Evolutionary conservation across 257 asterid genomes (phyloP).

Genomic region (Ophiorrhiza pumila): DNA sequence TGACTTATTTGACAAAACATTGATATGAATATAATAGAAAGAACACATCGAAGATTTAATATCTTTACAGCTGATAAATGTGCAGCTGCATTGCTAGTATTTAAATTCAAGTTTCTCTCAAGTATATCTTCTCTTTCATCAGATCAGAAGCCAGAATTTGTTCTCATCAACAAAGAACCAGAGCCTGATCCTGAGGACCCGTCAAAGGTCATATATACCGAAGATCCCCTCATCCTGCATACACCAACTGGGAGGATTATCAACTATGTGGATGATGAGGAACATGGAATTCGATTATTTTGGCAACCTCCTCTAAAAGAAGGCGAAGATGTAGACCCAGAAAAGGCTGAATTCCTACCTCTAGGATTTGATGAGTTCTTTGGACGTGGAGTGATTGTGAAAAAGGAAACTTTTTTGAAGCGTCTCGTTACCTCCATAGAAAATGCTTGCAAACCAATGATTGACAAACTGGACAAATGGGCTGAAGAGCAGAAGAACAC

Average conservation of each 20-base stretch:
- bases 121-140: conserved; percentile 21
- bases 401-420: conserved; percentile 34
- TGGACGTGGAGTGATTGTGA: conserved; percentile 36
- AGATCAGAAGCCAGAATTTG: conserved; percentile 77
- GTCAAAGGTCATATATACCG: conserved; percentile 54
- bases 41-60: not conserved
- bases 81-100: not conserved
- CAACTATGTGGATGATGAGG: conserved; percentile 85
- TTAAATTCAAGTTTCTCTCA: not conserved
- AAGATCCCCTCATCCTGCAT: conserved; percentile 85
- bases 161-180: conserved; percentile 74
- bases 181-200: conserved; percentile 93
- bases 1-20: not conserved
- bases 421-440: conserved; percentile 40
- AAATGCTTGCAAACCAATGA: conserved; percentile 28
- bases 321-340: conserved; percentile 59
- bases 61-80: not conserved
- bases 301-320: conserved; percentile 74
- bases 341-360: conserved; percentile 64
- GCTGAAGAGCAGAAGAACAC: conserved; percentile 59
- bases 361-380: conserved; percentile 87
- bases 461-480: conserved; percentile 57
- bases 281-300: conserved; percentile 72
- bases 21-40: not conserved
- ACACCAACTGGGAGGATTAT: conserved; percentile 89